A percentile compares a stretch with the other conserved stretches of the same genome.
Evolutionary conservation across 169 alveolate genomes (phyloP).

Genomic region (Plasmodium coatneyi): DNA sequence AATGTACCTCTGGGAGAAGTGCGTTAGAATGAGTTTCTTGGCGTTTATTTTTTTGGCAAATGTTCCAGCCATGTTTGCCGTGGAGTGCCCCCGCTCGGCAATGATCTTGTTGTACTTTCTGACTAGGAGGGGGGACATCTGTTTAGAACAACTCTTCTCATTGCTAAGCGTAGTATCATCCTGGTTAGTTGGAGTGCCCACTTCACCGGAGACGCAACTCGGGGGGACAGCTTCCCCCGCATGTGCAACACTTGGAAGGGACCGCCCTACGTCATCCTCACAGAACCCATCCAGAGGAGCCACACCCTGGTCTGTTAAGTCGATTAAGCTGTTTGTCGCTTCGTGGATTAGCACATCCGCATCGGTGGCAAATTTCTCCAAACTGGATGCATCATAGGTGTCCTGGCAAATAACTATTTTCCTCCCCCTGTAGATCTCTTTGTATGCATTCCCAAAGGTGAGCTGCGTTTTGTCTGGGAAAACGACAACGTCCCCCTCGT

Average conservation of each 20-base stretch:
- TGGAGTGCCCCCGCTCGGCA: conserved; percentile 81
- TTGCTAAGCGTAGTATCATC: not conserved
- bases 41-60: conserved; percentile 79
- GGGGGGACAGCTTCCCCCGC: not conserved
- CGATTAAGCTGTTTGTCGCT: conserved; percentile 77
- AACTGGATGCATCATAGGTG: conserved; percentile 78
- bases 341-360: conserved; percentile 84
- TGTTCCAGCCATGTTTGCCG: conserved; percentile 83
- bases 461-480: conserved; percentile 23
- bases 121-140: not conserved
- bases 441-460: conserved; percentile 24
- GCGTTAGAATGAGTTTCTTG: conserved; percentile 77
- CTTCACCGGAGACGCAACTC: not conserved
- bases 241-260: not conserved
- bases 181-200: not conserved
- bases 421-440: conserved; percentile 39
- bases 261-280: not conserved
- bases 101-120: conserved; percentile 66
- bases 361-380: conserved; percentile 77
- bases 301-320: conserved; percentile 1
- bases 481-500: not conserved
- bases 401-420: conserved; percentile 85
- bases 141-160: not conserved
- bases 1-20: conserved; percentile 81
- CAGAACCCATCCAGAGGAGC: not conserved